phyloP scores from a whole-genome alignment of 2,329 filamentous ascomycete genomes.

The Rhynchosporium agropyri region DNA sequence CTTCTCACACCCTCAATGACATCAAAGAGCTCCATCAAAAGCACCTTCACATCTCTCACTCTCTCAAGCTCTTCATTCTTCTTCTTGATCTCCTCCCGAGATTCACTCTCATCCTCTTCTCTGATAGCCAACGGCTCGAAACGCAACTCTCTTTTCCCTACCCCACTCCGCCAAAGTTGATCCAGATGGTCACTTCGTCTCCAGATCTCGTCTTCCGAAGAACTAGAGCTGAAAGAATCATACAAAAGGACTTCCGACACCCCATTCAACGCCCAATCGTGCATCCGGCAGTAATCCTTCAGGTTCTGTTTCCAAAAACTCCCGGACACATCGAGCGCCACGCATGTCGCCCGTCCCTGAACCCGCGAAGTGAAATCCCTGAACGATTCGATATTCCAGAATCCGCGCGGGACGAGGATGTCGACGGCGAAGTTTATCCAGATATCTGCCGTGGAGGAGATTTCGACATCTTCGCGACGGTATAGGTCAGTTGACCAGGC shows the following conservation, averaged over 20 bases:
- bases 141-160: conserved; percentile 13
- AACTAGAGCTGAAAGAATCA: neutral
- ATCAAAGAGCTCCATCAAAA: conserved; percentile 1
- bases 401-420: conserved; percentile 21
- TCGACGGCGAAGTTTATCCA: conserved; percentile 26
- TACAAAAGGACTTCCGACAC: conserved; percentile 22
- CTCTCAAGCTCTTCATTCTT: neutral
- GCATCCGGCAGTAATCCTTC: conserved; percentile 13
- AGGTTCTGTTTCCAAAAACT: conserved; percentile 27
- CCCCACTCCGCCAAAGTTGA: conserved; percentile 13
- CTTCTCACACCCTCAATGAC: neutral
- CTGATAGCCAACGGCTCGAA: conserved; percentile 13
- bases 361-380: conserved; percentile 15
- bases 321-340: conserved; percentile 24
- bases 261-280: conserved; percentile 17
- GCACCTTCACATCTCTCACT: neutral
- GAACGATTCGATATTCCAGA: conserved; percentile 26
- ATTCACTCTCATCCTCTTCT: neutral
- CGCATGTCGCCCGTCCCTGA: neutral
- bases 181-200: conserved; percentile 23
- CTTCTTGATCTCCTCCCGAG: neutral
- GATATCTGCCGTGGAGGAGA: conserved; percentile 1
- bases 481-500: no score
- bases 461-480: neutral
- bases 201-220: neutral